Percentiles rank a stretch among this genome's conserved stretches.
Conservation (phyloP, 129 eudicot genomes). For the Pulicaria dysenterica region DNA sequence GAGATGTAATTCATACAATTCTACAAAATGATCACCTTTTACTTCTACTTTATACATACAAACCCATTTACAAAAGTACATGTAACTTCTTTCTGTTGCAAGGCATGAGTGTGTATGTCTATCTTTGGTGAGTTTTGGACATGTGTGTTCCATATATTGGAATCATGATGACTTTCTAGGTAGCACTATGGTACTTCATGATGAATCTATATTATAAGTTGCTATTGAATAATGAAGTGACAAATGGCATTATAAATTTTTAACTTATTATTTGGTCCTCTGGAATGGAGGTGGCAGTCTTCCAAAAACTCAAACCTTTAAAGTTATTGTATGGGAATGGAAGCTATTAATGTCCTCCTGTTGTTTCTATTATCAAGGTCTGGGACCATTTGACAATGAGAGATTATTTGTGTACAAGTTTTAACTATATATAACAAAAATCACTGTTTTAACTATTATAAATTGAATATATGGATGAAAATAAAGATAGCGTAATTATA, state of each 20-base stretch:
- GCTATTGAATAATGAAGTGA: conserved; percentile 14
- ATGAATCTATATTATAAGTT: conserved; percentile 13
- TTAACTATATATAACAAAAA: too few species aligned
- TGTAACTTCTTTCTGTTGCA: neutral
- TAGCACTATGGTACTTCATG: conserved; percentile 26
- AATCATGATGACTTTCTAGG: conserved; percentile 27
- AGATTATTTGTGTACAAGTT: too few species aligned
- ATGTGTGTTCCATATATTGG: conserved; percentile 21
- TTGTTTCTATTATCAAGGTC: conserved; percentile 13
- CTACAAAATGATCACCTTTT: neutral
- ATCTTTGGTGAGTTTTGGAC: conserved; percentile 1
- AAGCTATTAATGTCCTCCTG: conserved; percentile 1
- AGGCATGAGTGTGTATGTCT: neutral
- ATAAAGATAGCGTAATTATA: too few species aligned
- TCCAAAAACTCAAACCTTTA: conserved; percentile 13
- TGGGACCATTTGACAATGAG: conserved; percentile 15
- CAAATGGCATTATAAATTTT: neutral
- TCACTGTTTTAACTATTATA: too few species aligned
- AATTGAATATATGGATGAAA: too few species aligned
- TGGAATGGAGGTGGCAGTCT: conserved; percentile 31
- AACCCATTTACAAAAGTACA: neutral
- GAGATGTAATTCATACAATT: too few species aligned
- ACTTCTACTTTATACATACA: neutral
- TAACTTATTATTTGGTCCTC: conserved; percentile 18
- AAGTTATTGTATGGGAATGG: conserved; percentile 24